A percentile compares a stretch with the other conserved stretches of the same genome.
phyloP scores from a whole-genome alignment of 2,329 filamentous ascomycete species.

The Colletotrichum magnum region DNA sequence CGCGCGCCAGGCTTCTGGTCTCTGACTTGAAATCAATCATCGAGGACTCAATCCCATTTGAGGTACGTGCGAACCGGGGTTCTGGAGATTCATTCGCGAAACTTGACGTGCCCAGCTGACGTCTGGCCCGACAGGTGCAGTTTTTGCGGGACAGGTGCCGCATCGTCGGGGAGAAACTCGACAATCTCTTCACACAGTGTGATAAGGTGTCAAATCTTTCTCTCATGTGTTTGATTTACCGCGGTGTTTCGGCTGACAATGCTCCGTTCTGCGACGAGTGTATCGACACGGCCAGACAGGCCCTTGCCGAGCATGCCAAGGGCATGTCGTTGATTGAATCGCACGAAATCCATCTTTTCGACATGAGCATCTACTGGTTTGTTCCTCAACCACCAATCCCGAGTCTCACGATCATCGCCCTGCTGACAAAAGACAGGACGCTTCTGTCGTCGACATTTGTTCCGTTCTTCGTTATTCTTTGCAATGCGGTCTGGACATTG shows the following conservation, averaged over 20 bases:
- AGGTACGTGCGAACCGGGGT: not conserved
- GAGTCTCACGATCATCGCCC: not conserved
- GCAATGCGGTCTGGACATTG: not conserved
- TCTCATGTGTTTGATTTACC: not conserved
- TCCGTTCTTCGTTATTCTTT: not conserved
- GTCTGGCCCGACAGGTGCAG: not conserved
- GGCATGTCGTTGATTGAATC: not conserved
- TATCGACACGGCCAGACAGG: slow-evolving; percentile 3
- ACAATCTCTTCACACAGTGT: not conserved
- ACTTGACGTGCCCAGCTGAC: not conserved
- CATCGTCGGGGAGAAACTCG: not conserved
- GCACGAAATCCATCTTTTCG: not conserved
- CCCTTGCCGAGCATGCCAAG: not conserved
- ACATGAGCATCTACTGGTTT: slow-evolving; percentile 1
- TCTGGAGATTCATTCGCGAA: not conserved
- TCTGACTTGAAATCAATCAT: not conserved
- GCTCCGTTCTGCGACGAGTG: not conserved
- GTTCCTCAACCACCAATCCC: no score
- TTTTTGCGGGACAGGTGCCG: not conserved
- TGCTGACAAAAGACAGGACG: not conserved
- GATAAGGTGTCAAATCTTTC: not conserved
- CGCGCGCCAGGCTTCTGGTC: not conserved
- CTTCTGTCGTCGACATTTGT: not conserved
- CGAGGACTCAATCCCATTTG: not conserved
- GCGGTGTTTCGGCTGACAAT: not conserved